A percentile compares a stretch with the other conserved stretches of the same genome.
These are phyloP conservation scores for Candida odintsovae DNA, from an alignment of 805 yeast genomes.

Conservation along the genomic window DNA sequence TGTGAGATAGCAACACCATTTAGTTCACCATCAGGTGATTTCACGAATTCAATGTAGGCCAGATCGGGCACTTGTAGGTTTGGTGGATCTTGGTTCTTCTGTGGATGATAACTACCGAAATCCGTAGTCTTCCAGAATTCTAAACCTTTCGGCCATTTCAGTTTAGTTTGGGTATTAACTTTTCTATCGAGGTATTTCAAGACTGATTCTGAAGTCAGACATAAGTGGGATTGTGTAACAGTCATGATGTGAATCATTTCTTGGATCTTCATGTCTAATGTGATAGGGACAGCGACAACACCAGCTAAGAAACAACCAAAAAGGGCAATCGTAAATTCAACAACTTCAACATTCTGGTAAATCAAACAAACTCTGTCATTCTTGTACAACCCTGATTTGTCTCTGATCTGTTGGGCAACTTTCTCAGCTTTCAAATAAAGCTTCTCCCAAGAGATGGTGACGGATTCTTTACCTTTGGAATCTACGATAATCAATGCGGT, in stretches of 20 bases:
- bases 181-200: constrained; percentile 65
- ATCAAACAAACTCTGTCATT: constrained; percentile 82
- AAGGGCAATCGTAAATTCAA: constrained; percentile 80
- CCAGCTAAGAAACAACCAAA: constrained; percentile 93
- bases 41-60: constrained; percentile 89
- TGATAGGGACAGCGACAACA: constrained; percentile 90
- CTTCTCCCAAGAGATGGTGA: constrained; percentile 84
- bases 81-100: constrained; percentile 54
- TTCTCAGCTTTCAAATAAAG: constrained; percentile 77
- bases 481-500: constrained; percentile 71
- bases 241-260: constrained; percentile 71
- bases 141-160: constrained; percentile 71
- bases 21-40: constrained; percentile 85
- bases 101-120: constrained; percentile 65
- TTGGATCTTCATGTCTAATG: constrained; percentile 58
- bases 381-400: constrained; percentile 64
- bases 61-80: constrained; percentile 71
- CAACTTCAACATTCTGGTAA: constrained; percentile 76
- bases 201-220: constrained; percentile 76
- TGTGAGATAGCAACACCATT: constrained; percentile 94
- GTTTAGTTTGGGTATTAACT: constrained; percentile 39
- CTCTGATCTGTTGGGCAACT: constrained; percentile 77
- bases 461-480: constrained; percentile 72
- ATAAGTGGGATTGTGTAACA: constrained; percentile 69
- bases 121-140: constrained; percentile 82